Evolutionary conservation across 2,329 filamentous ascomycete genomes (phyloP), one percentile per base, ranked within the genome.

Genomic region (Hymenoscyphus linearis): DNA sequence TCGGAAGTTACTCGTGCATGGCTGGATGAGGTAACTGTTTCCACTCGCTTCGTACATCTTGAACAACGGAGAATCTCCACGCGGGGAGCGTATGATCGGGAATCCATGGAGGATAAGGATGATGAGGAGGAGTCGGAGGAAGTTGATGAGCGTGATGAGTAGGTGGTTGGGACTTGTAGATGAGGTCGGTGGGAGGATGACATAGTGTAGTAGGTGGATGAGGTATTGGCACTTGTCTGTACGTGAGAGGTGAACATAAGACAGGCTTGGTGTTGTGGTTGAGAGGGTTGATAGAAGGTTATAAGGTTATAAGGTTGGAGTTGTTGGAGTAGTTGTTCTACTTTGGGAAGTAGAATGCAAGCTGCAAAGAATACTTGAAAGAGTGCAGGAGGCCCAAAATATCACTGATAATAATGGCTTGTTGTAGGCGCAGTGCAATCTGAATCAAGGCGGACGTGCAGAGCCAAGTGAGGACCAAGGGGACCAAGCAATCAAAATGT

Each of bases 61-160:
- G 86, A 81, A 76, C 85, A 87, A 67, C 85, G 83, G 66, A 87
- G 76, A 35, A 84, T 77, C 76, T 84, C 79, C 60, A 87, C 83
- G 18, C 69, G 66, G 22, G 70, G 67, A 3, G 26, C 18, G 22
- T 37, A 55, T 58, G 61, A 64, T 16, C 52, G 57, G 14, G 54
- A 52, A 35, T 67, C 67, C 62, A 67, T 62, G 2, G 63, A 65
- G 36, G 62, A 64, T 26, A 62, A 65, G 14, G 63, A 63, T 6
- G 63, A 60, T 2, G 62, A 59, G 25, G 63, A 64, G 5, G 63
- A 64, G 2, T 66, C 63, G 14, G 67, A 70, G 12, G 68, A 69
- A 12, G 60, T 63, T n/a, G 64, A 66, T 50, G 54, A 35, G 16
- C 61, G 62, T 44, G 55, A 58, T 26, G 60, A 57, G 37, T 63